Conservation (phyloP, 2,329 filamentous ascomycete species). For the Fusarium equiseti region DNA sequence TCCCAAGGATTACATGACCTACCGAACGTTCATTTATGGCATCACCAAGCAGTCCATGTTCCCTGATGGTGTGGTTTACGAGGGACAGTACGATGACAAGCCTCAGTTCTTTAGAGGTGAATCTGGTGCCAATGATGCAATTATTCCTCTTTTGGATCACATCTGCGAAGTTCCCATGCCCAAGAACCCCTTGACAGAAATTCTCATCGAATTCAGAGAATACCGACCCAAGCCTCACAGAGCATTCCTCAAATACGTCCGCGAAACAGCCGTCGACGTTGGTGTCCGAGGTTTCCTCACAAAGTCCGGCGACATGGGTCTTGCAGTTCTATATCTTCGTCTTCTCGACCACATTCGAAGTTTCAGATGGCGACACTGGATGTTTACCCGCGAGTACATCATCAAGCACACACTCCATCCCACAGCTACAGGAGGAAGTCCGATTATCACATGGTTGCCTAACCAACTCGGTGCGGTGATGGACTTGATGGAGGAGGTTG, state of each 20-base stretch:
- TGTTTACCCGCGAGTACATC: slow-evolving; percentile 87
- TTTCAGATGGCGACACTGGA: slow-evolving; percentile 88
- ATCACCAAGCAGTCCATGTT: slow-evolving; percentile 96
- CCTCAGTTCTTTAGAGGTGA: slow-evolving; percentile 89
- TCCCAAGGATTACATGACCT: slow-evolving; percentile 85
- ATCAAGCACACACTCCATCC: slow-evolving; percentile 81
- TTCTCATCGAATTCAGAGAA: slow-evolving; percentile 87
- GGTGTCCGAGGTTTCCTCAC: slow-evolving; percentile 66
- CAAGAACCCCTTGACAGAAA: slow-evolving; percentile 86
- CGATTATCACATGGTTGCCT: slow-evolving; percentile 86
- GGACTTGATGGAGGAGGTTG: slow-evolving; percentile 74
- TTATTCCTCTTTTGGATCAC: slow-evolving; percentile 91
- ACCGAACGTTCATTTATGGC: slow-evolving; percentile 97
- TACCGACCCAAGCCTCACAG: slow-evolving; percentile 92
- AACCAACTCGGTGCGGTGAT: slow-evolving; percentile 84
- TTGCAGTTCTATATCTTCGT: slow-evolving; percentile 71
- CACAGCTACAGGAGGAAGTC: slow-evolving; percentile 82
- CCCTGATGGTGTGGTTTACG: slow-evolving; percentile 89
- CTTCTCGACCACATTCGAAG: slow-evolving; percentile 81
- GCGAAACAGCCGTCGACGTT: slow-evolving; percentile 60
- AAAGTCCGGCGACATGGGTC: slow-evolving; percentile 51
- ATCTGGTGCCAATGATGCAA: slow-evolving; percentile 93
- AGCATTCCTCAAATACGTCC: slow-evolving; percentile 82
- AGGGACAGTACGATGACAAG: slow-evolving; percentile 78
- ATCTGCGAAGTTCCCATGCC: slow-evolving; percentile 90